Percentiles rank a stretch among this genome's conserved stretches.
Conservation (phyloP, 2,329 filamentous ascomycete species). For the Aschersonia sp. region DNA sequence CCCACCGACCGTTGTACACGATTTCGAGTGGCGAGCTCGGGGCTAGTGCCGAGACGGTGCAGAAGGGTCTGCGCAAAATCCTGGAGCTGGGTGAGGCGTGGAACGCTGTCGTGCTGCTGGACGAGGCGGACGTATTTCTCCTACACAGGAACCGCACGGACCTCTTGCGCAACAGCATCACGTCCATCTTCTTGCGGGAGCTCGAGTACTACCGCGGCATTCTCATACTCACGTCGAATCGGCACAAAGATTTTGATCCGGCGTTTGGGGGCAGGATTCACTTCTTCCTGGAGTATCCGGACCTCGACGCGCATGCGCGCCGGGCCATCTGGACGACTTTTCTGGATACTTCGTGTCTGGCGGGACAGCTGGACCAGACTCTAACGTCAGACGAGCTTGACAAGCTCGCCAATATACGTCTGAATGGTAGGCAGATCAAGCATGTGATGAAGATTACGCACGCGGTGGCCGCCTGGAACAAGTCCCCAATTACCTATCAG, state of each 20-base stretch:
- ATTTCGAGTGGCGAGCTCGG: slow-evolving; percentile 56
- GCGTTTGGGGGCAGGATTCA: slow-evolving; percentile 34
- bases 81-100: slow-evolving; percentile 52
- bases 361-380: too few species aligned
- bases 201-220: slow-evolving; percentile 34
- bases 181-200: slow-evolving; percentile 23
- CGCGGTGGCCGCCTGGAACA: too few species aligned
- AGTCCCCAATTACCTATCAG: too few species aligned
- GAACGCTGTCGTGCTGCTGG: slow-evolving; percentile 22
- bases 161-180: slow-evolving; percentile 17
- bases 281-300: slow-evolving; percentile 30
- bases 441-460: too few species aligned
- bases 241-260: slow-evolving; percentile 26
- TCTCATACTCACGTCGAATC: slow-evolving; percentile 34
- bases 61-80: slow-evolving; percentile 35
- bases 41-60: slow-evolving; percentile 47
- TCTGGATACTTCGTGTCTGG: too few species aligned
- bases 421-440: too few species aligned
- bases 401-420: too few species aligned
- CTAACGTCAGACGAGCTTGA: too few species aligned
- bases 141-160: background rate
- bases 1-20: slow-evolving; percentile 32
- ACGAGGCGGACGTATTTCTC: slow-evolving; percentile 28
- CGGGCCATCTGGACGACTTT: slow-evolving; percentile 18
- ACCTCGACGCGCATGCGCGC: slow-evolving; percentile 21